Evolutionary conservation across 495 filamentous ascomycete genomes (phyloP).

Genomic region (Xylaria telfairii): DNA sequence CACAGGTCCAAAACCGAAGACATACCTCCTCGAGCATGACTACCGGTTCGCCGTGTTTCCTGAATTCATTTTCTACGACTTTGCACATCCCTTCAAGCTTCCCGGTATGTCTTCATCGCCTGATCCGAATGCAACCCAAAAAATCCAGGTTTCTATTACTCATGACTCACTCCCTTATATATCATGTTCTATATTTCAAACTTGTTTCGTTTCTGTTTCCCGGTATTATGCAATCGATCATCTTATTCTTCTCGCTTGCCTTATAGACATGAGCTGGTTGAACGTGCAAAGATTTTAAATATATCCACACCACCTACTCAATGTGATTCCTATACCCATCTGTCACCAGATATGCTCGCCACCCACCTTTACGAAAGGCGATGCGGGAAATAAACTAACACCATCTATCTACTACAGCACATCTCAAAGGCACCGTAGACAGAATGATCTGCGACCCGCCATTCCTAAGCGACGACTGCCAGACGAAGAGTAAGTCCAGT

Average conservation of each 20-base stretch:
- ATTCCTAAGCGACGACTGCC: slow-evolving; percentile 79
- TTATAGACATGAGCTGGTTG: not conserved
- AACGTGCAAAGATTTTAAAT: not conserved
- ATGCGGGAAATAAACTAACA: slow-evolving; percentile 3
- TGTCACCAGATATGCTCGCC: not conserved
- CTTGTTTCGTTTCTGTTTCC: not conserved
- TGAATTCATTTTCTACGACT: slow-evolving; percentile 78
- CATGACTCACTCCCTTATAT: not conserved
- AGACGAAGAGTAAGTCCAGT: slow-evolving; percentile 68
- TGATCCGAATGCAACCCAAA: not conserved
- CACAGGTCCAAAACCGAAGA: slow-evolving; percentile 51
- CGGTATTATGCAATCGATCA: not conserved
- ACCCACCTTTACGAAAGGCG: not conserved
- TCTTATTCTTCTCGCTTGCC: not conserved
- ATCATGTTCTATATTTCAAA: not conserved
- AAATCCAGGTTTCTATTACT: not conserved
- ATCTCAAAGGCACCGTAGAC: slow-evolving; percentile 68
- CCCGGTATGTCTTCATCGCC: slow-evolving; percentile 51
- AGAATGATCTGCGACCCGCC: slow-evolving; percentile 77
- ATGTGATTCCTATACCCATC: not conserved
- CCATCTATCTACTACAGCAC: slow-evolving; percentile 32
- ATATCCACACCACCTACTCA: not conserved
- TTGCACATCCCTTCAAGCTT: slow-evolving; percentile 66
- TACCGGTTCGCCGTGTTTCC: slow-evolving; percentile 70
- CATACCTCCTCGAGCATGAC: slow-evolving; percentile 71